Conservation (phyloP, 2,329 filamentous ascomycete species). For the Exophiala bonariae region DNA sequence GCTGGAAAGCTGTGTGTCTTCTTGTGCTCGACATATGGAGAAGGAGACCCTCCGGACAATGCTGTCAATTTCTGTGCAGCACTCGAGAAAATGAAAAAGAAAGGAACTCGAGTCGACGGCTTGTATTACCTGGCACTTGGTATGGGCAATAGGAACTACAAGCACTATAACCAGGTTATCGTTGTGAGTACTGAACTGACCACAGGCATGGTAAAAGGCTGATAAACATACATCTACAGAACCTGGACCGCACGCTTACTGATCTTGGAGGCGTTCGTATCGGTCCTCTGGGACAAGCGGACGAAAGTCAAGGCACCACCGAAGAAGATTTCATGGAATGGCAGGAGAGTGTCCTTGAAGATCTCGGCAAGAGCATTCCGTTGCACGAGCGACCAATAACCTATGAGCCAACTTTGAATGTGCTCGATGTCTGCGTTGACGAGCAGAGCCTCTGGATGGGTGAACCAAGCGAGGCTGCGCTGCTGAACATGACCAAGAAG, state of each 20-base stretch:
- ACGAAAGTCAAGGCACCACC: constrained; percentile 91
- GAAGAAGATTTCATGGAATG: constrained; percentile 94
- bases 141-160: constrained; percentile 93
- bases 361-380: constrained; percentile 72
- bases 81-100: constrained; percentile 62
- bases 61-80: constrained; percentile 87
- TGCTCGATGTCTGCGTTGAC: constrained; percentile 78
- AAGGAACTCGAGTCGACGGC: constrained; percentile 53
- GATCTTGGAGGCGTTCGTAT: constrained; percentile 31
- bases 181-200: constrained; percentile 70
- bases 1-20: constrained; percentile 84
- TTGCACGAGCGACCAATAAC: constrained; percentile 85
- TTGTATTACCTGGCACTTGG: constrained; percentile 83
- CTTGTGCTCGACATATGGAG: constrained; percentile 90
- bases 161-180: constrained; percentile 95
- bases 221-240: constrained; percentile 40
- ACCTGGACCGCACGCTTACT: constrained; percentile 58
- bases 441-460: constrained; percentile 76
- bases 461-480: constrained; percentile 74
- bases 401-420: constrained; percentile 80
- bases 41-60: too few species aligned
- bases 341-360: constrained; percentile 92
- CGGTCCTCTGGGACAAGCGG: constrained; percentile 74
- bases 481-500: constrained; percentile 80
- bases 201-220: background rate